phyloP scores from a whole-genome alignment of 176 grass and related monocot species.

The Eleusine coracana region DNA sequence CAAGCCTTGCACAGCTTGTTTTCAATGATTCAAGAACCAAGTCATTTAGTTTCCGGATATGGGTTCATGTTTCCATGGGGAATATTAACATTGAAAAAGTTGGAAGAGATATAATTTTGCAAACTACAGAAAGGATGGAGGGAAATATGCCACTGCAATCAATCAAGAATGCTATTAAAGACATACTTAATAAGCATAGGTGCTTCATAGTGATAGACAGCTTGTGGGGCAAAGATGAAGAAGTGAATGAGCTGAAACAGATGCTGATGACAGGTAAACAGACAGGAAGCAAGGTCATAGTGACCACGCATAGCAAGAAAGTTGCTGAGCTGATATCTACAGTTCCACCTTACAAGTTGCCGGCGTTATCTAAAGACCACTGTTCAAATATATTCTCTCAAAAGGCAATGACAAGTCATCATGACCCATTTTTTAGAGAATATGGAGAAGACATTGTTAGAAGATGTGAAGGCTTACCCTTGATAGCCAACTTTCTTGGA shows the following conservation, averaged over 20 bases:
- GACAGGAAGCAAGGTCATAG: conserved; percentile 29
- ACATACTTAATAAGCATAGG: conserved; percentile 36
- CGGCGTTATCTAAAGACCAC: conserved; percentile 44
- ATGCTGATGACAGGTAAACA: conserved; percentile 45
- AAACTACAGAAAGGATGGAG: conserved; percentile 41
- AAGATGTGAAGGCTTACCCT: conserved; percentile 49
- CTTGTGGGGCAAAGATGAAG: conserved; percentile 53
- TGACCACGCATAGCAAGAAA: conserved; percentile 51
- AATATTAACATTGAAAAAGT: conserved; percentile 48
- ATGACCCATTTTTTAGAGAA: conserved; percentile 43
- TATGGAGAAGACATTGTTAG: conserved; percentile 53
- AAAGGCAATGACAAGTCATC: conserved; percentile 38
- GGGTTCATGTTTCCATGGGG: conserved; percentile 64
- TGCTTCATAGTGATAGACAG: conserved; percentile 49
- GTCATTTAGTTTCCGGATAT: conserved; percentile 44
- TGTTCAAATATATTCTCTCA: conserved; percentile 54
- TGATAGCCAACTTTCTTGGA: conserved; percentile 54
- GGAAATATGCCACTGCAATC: conserved; percentile 45
- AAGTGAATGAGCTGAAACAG: conserved; percentile 46
- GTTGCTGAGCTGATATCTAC: conserved; percentile 54
- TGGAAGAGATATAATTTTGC: conserved; percentile 45
- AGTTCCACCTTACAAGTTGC: conserved; percentile 18
- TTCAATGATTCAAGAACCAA: conserved; percentile 48
- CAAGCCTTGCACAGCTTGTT: conserved; percentile 46
- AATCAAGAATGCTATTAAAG: conserved; percentile 45